Evolutionary conservation across 129 eudicot genomes (phyloP), one percentile per base, ranked within the genome.

Genomic region (Artemisia argyi): DNA sequence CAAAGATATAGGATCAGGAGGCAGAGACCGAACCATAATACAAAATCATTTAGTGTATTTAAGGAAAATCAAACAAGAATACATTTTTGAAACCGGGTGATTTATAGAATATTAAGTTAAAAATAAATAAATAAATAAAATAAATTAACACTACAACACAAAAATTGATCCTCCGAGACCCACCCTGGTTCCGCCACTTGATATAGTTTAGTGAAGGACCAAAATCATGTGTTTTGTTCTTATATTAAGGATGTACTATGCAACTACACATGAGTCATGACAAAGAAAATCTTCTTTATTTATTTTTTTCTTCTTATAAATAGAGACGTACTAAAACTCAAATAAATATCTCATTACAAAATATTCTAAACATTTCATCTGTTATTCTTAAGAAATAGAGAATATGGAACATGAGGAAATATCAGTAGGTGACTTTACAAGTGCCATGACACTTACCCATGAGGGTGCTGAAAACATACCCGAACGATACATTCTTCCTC

Each of bases 391-490:
- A 8, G 26, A 64, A 65, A 49, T 46, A 39, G 42, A 77, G 49
- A 73, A 53, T 68, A 83, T 86, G 85, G 72, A 57, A 20, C 76
- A 69, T 7, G 75, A 49, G 58, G 78, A 79, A 56, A 57, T 26
- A 75, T 64, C 82, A 14, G 66, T 64, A 17, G 10, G n/a, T 73
- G 61, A 74, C 47, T 87, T 87, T 70, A 87, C 83, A 0, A 79
- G 85, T 73, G 85, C 86, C 46, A 79, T 76, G 83, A 56, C 84
- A 81, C 92, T 87, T 76, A 19, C 72, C 17, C 28, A 35, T 44
- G 58, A 64, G 73, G 81, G 89, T n/a, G 52, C 56, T 39, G 59
- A 78, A 26, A 74, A 61, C 51, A 77, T 87, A 68, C 92, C 92
- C 7, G 20, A 73, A 26, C 72, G 77, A 14, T 84, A 72, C 20